Percentiles rank a stretch among this genome's conserved stretches.
Conservation (phyloP, 1,284 basidiomycete species). For the Exsudoporus floridanus region DNA sequence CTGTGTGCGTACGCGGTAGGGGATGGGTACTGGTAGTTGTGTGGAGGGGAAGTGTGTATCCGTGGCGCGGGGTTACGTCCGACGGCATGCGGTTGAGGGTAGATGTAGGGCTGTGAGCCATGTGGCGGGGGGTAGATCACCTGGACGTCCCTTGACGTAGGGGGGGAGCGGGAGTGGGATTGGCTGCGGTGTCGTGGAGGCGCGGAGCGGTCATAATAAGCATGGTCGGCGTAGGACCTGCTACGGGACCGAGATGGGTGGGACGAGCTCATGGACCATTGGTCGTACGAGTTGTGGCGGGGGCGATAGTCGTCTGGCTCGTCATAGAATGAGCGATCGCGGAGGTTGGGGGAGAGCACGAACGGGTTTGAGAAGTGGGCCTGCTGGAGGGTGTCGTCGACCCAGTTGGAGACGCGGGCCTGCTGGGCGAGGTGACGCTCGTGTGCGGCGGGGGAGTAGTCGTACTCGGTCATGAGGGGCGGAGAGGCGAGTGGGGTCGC, state of each 20-base stretch:
- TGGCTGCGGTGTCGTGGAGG: conserved; percentile 23
- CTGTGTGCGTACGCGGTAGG: conserved; percentile 11
- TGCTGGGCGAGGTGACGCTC: conserved; percentile 45
- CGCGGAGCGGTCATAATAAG: conserved; percentile 18
- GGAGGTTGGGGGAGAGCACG: conserved; percentile 28
- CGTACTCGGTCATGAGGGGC: conserved; percentile 51
- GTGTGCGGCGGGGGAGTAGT: conserved; percentile 52
- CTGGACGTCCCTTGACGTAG: conserved; percentile 17
- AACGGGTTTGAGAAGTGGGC: conserved; percentile 34
- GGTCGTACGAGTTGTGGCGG: conserved; percentile 13
- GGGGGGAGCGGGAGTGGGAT: conserved; percentile 28
- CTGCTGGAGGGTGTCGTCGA: conserved; percentile 29
- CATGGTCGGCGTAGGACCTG: conserved; percentile 27
- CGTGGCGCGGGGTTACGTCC: conserved; percentile 19
- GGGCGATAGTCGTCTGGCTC: background rate
- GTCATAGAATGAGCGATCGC: conserved; percentile 35
- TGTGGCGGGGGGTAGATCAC: conserved; percentile 21
- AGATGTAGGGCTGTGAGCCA: conserved; percentile 17
- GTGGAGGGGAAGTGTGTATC: conserved; percentile 23
- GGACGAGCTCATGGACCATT: conserved; percentile 26
- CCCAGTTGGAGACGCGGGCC: conserved; percentile 46
- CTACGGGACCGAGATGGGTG: conserved; percentile 26
- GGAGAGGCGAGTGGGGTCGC: conserved; percentile 5
- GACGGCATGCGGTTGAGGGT: conserved; percentile 17
- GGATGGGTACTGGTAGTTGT: conserved; percentile 21